Conservation (phyloP, 805 yeast genomes). For the Ogataea polymorpha region DNA sequence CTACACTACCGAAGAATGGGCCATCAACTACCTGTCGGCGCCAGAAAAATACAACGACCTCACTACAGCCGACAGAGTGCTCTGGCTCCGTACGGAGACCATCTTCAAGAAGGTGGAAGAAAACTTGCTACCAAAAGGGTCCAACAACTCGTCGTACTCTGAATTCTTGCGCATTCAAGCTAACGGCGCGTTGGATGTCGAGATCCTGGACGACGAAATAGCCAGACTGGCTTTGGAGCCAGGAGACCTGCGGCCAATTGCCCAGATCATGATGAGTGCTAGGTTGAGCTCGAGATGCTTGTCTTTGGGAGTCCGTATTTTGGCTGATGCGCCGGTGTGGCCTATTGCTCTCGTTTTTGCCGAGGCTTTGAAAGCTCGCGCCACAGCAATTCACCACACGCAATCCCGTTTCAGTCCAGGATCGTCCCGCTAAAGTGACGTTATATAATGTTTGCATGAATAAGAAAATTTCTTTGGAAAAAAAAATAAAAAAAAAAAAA, state of each 20-base stretch:
- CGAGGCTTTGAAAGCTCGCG: slow-evolving; percentile 70
- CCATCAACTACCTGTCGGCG: slow-evolving; percentile 33
- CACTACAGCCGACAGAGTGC: slow-evolving; percentile 47
- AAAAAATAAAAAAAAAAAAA: slow-evolving; percentile 1
- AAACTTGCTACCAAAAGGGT: slow-evolving; percentile 50
- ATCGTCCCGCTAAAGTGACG: slow-evolving; percentile 6
- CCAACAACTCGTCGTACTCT: slow-evolving; percentile 51
- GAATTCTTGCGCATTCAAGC: slow-evolving; percentile 59
- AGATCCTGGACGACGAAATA: slow-evolving; percentile 45
- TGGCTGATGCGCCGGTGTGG: slow-evolving; percentile 87
- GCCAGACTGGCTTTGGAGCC: slow-evolving; percentile 48
- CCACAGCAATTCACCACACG: slow-evolving; percentile 36
- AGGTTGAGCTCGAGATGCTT: slow-evolving; percentile 55
- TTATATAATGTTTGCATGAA: slow-evolving; percentile 1
- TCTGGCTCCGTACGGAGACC: slow-evolving; percentile 64
- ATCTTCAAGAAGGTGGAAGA: slow-evolving; percentile 59
- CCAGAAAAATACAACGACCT: slow-evolving; percentile 20
- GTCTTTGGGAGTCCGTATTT: slow-evolving; percentile 68
- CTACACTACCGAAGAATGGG: slow-evolving; percentile 53
- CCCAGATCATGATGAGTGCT: slow-evolving; percentile 44
- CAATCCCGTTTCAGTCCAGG: slow-evolving; percentile 22
- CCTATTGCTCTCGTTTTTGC: slow-evolving; percentile 78
- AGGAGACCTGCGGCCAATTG: slow-evolving; percentile 42
- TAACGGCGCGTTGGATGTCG: slow-evolving; percentile 56
- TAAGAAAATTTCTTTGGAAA: not conserved